Percentiles rank a stretch among this genome's conserved stretches.
phyloP scores from a whole-genome alignment of 2,329 filamentous ascomycete genomes.

The Botrytis medusae region DNA sequence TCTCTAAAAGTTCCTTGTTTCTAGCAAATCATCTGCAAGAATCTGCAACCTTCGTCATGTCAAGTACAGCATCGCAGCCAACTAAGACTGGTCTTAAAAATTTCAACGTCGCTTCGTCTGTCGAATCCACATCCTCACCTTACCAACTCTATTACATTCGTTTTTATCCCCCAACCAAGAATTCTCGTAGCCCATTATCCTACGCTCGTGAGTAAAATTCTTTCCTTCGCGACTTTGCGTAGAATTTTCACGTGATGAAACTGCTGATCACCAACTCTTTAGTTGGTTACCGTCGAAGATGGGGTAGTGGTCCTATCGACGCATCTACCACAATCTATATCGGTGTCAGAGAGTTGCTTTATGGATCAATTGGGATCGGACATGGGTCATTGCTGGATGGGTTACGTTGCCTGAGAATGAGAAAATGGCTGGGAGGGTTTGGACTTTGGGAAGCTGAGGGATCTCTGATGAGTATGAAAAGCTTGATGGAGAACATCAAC shows the following conservation, averaged over 20 bases:
- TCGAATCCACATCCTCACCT: neutral
- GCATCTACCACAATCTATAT: conserved; percentile 8
- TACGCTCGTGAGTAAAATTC: neutral
- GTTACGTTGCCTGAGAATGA: neutral
- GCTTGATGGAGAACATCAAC: neutral
- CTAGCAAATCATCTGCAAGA: neutral
- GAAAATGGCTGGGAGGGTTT: neutral
- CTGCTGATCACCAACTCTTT: neutral
- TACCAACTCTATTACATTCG: conserved; percentile 1
- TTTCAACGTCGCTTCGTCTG: neutral
- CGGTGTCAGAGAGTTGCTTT: neutral
- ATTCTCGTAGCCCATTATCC: neutral
- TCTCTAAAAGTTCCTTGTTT: neutral
- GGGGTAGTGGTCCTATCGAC: neutral
- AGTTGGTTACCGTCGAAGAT: neutral
- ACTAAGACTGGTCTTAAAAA: neutral
- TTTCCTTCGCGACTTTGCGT: too few species aligned
- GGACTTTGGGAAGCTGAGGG: neutral
- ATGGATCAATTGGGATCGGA: neutral
- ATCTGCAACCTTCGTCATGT: neutral
- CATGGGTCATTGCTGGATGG: neutral
- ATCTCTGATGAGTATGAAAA: neutral
- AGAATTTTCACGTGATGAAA: neutral
- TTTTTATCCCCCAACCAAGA: neutral
- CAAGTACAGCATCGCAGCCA: neutral